Percentiles rank a stretch among this genome's conserved stretches.
phyloP scores from a whole-genome alignment of 495 filamentous ascomycete genomes.

The Neurospora sp. region DNA sequence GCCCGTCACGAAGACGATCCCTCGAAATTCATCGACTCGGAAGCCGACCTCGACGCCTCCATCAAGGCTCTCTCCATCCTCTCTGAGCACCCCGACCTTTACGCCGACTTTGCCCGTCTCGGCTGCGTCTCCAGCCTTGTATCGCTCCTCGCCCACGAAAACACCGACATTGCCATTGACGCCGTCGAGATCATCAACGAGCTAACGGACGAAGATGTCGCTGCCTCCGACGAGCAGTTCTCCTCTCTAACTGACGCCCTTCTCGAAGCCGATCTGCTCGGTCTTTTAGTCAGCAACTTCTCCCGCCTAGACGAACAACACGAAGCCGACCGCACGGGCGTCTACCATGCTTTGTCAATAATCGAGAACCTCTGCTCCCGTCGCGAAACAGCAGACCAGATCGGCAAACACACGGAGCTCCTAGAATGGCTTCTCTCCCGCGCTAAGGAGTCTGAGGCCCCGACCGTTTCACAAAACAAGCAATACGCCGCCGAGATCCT shows the following conservation, averaged over 20 bases:
- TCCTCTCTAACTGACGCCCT: constrained; percentile 68
- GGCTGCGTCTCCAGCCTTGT: constrained; percentile 71
- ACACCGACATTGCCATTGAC: constrained; percentile 92
- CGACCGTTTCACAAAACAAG: constrained; percentile 65
- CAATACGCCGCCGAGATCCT: constrained; percentile 91
- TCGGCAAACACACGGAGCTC: constrained; percentile 56
- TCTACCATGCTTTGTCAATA: constrained; percentile 77
- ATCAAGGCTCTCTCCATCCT: constrained; percentile 85
- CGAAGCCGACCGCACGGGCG: constrained; percentile 70
- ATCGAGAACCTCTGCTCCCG: constrained; percentile 77
- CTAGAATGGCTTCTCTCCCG: constrained; percentile 69
- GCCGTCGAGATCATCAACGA: constrained; percentile 85
- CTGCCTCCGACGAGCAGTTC: constrained; percentile 78
- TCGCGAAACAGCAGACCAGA: constrained; percentile 50
- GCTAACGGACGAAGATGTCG: constrained; percentile 88
- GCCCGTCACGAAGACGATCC: constrained; percentile 81
- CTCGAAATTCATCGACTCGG: constrained; percentile 60
- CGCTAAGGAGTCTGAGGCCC: constrained; percentile 22
- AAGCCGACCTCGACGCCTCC: constrained; percentile 85
- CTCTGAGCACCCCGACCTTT: constrained; percentile 77
- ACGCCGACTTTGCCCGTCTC: constrained; percentile 69
- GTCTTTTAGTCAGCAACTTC: constrained; percentile 75
- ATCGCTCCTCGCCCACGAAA: constrained; percentile 80
- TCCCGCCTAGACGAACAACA: constrained; percentile 67
- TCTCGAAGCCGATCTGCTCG: constrained; percentile 72